Percentiles rank a stretch among this genome's conserved stretches.
These are phyloP conservation scores for Oryza glumipatula DNA, from an alignment of 176 grass and related monocot species.

Conservation along the genomic window DNA sequence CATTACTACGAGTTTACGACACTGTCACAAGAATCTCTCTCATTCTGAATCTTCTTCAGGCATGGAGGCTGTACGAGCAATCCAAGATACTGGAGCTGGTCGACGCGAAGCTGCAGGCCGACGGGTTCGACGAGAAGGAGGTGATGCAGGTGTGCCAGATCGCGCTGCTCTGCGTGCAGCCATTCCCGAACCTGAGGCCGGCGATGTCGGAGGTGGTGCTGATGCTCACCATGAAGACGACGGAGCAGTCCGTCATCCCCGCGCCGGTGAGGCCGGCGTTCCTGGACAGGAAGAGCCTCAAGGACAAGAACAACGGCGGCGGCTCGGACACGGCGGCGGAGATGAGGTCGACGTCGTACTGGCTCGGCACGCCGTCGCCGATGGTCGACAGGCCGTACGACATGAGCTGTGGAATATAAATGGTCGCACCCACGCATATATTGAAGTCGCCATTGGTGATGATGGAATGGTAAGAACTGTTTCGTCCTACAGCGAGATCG, in stretches of 20 bases:
- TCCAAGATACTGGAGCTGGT: constrained; percentile 55
- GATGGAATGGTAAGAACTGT: constrained; percentile 2
- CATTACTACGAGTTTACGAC: no score
- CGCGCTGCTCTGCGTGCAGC: constrained; percentile 59
- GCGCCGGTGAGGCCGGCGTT: constrained; percentile 51
- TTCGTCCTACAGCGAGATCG: not conserved
- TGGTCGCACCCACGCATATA: not conserved
- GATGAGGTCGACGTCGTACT: constrained; percentile 46
- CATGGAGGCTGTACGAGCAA: constrained; percentile 54
- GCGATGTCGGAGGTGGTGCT: constrained; percentile 57
- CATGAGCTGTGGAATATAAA: constrained; percentile 47
- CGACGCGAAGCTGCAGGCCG: constrained; percentile 30
- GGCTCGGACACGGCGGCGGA: constrained; percentile 23
- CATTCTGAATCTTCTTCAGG: constrained; percentile 31
- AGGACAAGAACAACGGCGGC: constrained; percentile 32
- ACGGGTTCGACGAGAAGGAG: constrained; percentile 40
- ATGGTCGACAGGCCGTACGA: constrained; percentile 52
- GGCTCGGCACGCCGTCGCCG: constrained; percentile 57
- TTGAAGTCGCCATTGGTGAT: not conserved
- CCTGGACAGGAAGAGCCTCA: constrained; percentile 57
- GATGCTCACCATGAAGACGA: constrained; percentile 54
- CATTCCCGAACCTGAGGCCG: constrained; percentile 42
- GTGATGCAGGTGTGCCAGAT: constrained; percentile 53
- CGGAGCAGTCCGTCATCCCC: constrained; percentile 41
- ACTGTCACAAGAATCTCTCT: not conserved